Percentiles rank a stretch among this genome's conserved stretches.
phyloP scores from a whole-genome alignment of 495 filamentous ascomycete genomes.

The Jackrogersella multiformis region DNA sequence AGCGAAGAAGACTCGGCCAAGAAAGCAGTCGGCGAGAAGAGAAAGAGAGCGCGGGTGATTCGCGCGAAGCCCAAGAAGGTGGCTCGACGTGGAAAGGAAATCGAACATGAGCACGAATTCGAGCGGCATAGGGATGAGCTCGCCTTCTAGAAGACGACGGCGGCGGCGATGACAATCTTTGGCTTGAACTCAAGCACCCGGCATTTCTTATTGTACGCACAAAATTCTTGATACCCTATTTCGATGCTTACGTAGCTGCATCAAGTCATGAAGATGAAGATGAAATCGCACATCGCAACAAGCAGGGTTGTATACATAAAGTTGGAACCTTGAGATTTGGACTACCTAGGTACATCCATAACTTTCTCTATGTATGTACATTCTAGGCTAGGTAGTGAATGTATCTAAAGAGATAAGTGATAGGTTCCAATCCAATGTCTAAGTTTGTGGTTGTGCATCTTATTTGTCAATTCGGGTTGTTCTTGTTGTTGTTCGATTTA shows the following conservation, averaged over 20 bases:
- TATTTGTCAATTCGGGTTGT: slow-evolving; percentile 35
- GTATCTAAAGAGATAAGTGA: neutral
- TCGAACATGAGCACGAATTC: slow-evolving; percentile 76
- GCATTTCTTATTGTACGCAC: neutral
- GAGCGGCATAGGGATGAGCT: slow-evolving; percentile 50
- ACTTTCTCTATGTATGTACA: too few species aligned
- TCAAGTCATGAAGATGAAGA: neutral
- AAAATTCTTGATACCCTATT: slow-evolving; percentile 29
- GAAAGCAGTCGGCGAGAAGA: slow-evolving; percentile 65
- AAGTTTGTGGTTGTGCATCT: slow-evolving; percentile 9
- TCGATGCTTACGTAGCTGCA: neutral
- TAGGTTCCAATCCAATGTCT: neutral
- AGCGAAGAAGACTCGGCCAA: slow-evolving; percentile 60
- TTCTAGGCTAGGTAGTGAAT: neutral
- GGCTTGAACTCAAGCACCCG: slow-evolving; percentile 2
- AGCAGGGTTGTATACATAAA: neutral
- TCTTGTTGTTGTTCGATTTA: neutral
- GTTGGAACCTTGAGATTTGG: too few species aligned
- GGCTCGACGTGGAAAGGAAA: slow-evolving; percentile 65
- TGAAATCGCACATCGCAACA: slow-evolving; percentile 3
- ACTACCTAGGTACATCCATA: too few species aligned
- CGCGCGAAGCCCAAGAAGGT: slow-evolving; percentile 71
- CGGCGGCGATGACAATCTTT: neutral
- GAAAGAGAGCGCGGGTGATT: slow-evolving; percentile 68
- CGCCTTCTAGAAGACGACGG: slow-evolving; percentile 48